Conservation (phyloP, 768 basidiomycete species). For the Astraeus odoratus region DNA sequence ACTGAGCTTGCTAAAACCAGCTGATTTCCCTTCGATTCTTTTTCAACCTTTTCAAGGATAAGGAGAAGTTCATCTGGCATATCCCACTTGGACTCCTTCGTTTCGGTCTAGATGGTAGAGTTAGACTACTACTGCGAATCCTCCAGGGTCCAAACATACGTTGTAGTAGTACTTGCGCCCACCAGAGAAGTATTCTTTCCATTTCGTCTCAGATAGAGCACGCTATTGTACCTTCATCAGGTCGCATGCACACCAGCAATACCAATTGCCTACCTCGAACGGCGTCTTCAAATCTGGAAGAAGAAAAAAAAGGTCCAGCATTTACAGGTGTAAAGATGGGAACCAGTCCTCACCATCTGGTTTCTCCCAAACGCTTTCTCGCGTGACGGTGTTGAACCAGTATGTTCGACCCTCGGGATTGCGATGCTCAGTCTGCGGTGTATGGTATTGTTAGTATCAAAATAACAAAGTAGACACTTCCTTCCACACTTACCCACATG, state of each 20-base stretch:
- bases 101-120: slow-evolving; percentile 49
- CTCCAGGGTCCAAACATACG: slow-evolving; percentile 33
- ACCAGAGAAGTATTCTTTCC: slow-evolving; percentile 95
- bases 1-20: slow-evolving; percentile 29
- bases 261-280: slow-evolving; percentile 64
- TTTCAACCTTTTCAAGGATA: slow-evolving; percentile 81
- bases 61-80: slow-evolving; percentile 89
- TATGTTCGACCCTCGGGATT: slow-evolving; percentile 97
- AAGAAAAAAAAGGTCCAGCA: slow-evolving; percentile 6
- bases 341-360: slow-evolving; percentile 63
- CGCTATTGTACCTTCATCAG: too few species aligned
- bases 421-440: slow-evolving; percentile 76
- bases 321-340: background rate
- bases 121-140: slow-evolving; percentile 2
- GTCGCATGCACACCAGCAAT: too few species aligned
- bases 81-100: slow-evolving; percentile 96
- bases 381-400: slow-evolving; percentile 88
- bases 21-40: slow-evolving; percentile 44
- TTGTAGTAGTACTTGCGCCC: slow-evolving; percentile 91
- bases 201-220: slow-evolving; percentile 83
- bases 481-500: slow-evolving; percentile 26
- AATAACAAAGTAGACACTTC: background rate
- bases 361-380: slow-evolving; percentile 97
- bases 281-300: slow-evolving; percentile 82
- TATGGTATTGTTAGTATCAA: background rate